A percentile compares a stretch with the other conserved stretches of the same genome.
Evolutionary conservation across 2,329 filamentous ascomycete genomes (phyloP).

Genomic region (Chaetomium olivaceum): DNA sequence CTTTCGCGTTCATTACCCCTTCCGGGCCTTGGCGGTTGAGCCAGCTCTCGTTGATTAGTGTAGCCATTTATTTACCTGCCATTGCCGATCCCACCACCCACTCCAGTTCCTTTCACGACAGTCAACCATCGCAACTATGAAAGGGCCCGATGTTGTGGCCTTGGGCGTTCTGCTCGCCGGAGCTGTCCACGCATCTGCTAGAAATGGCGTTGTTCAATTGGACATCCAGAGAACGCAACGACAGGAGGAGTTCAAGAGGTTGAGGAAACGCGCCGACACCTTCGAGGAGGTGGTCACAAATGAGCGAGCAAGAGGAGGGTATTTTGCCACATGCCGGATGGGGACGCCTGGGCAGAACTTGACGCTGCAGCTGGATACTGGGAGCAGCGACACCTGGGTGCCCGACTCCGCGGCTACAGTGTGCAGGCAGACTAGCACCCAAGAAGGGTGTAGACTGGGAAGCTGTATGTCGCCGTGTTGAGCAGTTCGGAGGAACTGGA

Average conservation of each 20-base stretch:
- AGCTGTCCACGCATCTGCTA: slow-evolving; percentile 24
- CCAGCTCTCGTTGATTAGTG: neutral
- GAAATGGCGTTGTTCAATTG: slow-evolving; percentile 48
- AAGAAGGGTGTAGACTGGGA: slow-evolving; percentile 32
- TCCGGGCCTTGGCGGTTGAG: slow-evolving; percentile 9
- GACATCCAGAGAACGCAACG: slow-evolving; percentile 45
- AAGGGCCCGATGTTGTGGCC: slow-evolving; percentile 24
- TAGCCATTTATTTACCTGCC: neutral
- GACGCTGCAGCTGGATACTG: slow-evolving; percentile 63
- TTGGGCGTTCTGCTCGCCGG: slow-evolving; percentile 33
- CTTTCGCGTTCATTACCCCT: neutral
- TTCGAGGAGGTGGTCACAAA: slow-evolving; percentile 49
- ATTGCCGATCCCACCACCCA: neutral
- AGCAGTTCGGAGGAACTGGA: no score
- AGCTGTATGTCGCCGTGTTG: slow-evolving; percentile 30
- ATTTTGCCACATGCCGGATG: slow-evolving; percentile 58
- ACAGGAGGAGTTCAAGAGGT: slow-evolving; percentile 24
- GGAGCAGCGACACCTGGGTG: slow-evolving; percentile 67
- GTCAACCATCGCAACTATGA: slow-evolving; percentile 31
- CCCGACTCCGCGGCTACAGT: slow-evolving; percentile 35
- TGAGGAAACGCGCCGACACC: slow-evolving; percentile 44
- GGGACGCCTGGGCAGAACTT: slow-evolving; percentile 60
- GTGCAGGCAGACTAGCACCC: slow-evolving; percentile 9
- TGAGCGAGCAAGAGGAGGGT: slow-evolving; percentile 48
- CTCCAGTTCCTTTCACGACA: neutral